Evolutionary conservation across 2,329 filamentous ascomycete genomes (phyloP), one percentile per base, ranked within the genome.

Genomic region (Ceratocystis albifundus): DNA sequence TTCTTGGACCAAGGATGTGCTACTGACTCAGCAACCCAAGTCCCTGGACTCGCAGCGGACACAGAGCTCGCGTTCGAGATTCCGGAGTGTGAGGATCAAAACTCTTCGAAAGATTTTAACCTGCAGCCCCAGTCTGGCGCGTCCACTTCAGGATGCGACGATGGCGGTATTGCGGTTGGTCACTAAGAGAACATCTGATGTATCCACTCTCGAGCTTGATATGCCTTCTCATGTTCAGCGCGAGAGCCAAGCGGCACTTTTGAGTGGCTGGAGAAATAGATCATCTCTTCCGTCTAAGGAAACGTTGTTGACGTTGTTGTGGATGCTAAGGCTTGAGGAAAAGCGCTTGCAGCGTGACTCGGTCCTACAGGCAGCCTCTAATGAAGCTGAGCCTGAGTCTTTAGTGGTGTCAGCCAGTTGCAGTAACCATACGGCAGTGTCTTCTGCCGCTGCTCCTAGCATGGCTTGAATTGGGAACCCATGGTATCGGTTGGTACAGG

Each of bases 81-180:
- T 77, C 75, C 78, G 78, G 77, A 84, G 79, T 74, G 76, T 84
- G 78, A 82, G 82, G 80, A 77, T 83, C 78, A 81, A 79, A 72
- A 79, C 79, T 76, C 82, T 84, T 76, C 79, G 78, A 77, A 84
- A 80, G 79, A 84, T 87, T 76, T 81, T 87, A 82, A 82, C 85
- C 83, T 82, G 85, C 85, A 87, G 84, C 84, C 84, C 84, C 82
- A 81, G 78, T 76, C 80, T 87, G 85, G 85, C 85, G 85, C 85
- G 85, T 87, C 85, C 85, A 73, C 79, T 87, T 73, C 78, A 77
- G 84, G 84, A 87, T 87, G 85, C 85, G 85, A 88, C 85, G 83
- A 81, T 86, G 83, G 82, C 75, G 81, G 83, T 81, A 79, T 83
- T 88, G 85, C 85, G 84, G 85, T 86, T 83, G 80, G 82, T 82